These are phyloP conservation scores for Calonectria multiphialidica DNA, from an alignment of 2,329 filamentous ascomycete genomes.

Conservation along the genomic window DNA sequence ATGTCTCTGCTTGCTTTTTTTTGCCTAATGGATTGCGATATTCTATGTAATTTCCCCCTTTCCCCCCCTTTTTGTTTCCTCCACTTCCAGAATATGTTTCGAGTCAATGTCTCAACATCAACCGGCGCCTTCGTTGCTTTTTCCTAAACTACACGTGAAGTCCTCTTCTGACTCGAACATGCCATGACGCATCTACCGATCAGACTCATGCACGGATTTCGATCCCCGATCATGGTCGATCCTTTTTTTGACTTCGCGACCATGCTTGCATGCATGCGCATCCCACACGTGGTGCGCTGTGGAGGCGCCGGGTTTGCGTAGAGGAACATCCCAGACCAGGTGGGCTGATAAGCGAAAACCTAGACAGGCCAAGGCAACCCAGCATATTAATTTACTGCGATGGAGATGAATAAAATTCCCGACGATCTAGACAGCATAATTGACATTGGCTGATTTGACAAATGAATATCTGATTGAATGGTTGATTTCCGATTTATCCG, in stretches of 20 bases:
- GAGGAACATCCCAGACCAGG: background rate
- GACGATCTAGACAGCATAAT: background rate
- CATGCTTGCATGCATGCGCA: background rate
- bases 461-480: background rate
- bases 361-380: background rate
- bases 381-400: background rate
- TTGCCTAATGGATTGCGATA: background rate
- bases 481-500: background rate
- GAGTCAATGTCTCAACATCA: background rate
- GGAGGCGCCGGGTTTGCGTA: background rate
- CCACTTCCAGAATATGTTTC: background rate
- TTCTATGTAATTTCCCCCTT: background rate
- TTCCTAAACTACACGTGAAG: too few relatives aligned
- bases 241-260: background rate
- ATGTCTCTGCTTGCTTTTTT: background rate
- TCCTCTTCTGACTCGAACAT: background rate
- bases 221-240: background rate
- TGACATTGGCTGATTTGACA: background rate
- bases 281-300: background rate
- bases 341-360: conserved; percentile 2
- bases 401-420: background rate
- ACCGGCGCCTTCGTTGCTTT: background rate
- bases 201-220: background rate
- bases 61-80: background rate
- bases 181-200: background rate